Base-by-base conservation (phyloP, 257 asterid genomes). In the Craterostigma plantagineum region DNA sequence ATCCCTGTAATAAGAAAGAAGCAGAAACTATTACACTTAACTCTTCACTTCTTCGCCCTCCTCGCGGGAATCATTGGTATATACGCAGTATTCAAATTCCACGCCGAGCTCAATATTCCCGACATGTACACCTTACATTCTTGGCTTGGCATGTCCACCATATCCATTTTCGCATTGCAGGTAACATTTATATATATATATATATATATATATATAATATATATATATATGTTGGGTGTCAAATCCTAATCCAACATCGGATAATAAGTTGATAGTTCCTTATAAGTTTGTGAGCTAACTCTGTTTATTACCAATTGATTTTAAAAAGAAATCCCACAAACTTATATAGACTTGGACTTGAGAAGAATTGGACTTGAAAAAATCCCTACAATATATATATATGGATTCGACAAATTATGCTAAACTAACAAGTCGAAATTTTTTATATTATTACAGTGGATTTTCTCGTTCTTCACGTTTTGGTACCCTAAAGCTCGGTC, bases 111-210 rank as follows among this genome's bases (percentile, higher is more conserved):
- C 8, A 10, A 47, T 35, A 56, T 72, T 46, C 43, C 61, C 7
- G 8, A 72, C 37, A 8, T 79, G 63, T 79, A 70, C 23, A 41
- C 83, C 27, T 51, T 72, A 49, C 92, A 79, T 55, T 79, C 92
- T 27, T 79, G 87, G 92, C 35, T 79, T 41, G 92, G 92, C 37
- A 53, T 79, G 37, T 42, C 76, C 12, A 72, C 92, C 48, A 62
- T 72, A 54, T 56, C 43, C 70, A 62, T 79, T 23, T 72, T 65
- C 42, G 67, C 27, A 55, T 33, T 67, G 7, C 87, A 79, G 77
- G 87, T 72, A n/a, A n/a, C n/a, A n/a, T n/a, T n/a, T n/a, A n/a
- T n/a, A n/a, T n/a, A n/a, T n/a, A n/a, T n/a, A n/a, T n/a, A n/a
- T n/a, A n/a, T n/a, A n/a, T n/a, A n/a, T n/a, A n/a, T n/a, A n/a